Evolutionary conservation across 495 filamentous ascomycete genomes (phyloP).

Genomic region (Physcia stellaris): DNA sequence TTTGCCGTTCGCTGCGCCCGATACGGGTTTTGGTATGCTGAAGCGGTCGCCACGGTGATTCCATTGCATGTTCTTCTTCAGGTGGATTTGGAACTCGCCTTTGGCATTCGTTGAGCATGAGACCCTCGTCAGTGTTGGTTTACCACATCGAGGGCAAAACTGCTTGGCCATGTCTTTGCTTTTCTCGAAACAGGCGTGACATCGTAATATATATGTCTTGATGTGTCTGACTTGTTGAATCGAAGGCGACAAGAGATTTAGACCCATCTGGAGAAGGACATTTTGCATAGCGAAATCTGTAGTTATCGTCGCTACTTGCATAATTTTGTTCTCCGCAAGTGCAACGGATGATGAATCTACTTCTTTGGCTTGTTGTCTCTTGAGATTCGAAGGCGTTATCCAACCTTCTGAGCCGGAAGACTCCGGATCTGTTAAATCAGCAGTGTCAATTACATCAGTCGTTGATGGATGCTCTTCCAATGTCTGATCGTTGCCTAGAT

Average conservation of each 20-base stretch:
- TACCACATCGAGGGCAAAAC: conserved; percentile 87
- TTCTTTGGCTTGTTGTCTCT: conserved; percentile 63
- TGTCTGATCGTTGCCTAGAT: no score
- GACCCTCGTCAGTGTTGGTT: conserved; percentile 72
- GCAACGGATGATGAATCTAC: conserved; percentile 32
- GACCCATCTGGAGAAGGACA: conserved; percentile 82
- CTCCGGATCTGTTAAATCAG: conserved; percentile 31
- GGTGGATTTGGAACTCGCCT: conserved; percentile 73
- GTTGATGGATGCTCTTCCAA: conserved; percentile 9
- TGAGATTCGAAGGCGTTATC: conserved; percentile 91
- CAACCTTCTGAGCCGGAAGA: conserved; percentile 64
- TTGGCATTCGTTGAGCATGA: conserved; percentile 67
- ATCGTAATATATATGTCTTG: conserved; percentile 78
- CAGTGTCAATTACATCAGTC: conserved; percentile 8
- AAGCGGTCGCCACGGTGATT: conserved; percentile 83
- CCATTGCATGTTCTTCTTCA: conserved; percentile 94
- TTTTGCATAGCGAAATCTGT: conserved; percentile 97
- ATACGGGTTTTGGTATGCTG: conserved; percentile 81
- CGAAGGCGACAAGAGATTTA: conserved; percentile 67
- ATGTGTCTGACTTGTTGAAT: conserved; percentile 65
- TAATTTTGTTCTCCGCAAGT: conserved; percentile 41
- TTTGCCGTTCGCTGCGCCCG: conserved; percentile 67
- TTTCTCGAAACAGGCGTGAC: conserved; percentile 84
- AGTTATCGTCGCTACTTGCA: conserved; percentile 78
- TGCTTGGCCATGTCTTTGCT: conserved; percentile 78